A percentile compares a stretch with the other conserved stretches of the same genome.
Conservation (phyloP, 345 rosid species). For the Atalantia buxifolia region DNA sequence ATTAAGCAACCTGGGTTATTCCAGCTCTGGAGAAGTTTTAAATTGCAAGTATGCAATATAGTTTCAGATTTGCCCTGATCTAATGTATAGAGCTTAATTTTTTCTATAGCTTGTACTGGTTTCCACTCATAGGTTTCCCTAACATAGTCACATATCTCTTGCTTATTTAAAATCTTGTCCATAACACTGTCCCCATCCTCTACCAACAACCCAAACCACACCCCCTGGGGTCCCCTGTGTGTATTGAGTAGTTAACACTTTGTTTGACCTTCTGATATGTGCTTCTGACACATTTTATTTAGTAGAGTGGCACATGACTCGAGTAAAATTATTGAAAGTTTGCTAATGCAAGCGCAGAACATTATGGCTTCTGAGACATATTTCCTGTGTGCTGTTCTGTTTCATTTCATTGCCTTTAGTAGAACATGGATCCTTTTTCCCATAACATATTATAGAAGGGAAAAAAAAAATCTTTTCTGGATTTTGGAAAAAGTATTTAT, state of each 20-base stretch:
- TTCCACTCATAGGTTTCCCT: not conserved
- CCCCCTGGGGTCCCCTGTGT: too few species aligned
- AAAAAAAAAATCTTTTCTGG: not conserved
- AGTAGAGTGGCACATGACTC: not conserved
- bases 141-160: not conserved
- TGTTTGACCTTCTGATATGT: not conserved
- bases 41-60: slow-evolving; percentile 83
- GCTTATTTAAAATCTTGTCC: not conserved
- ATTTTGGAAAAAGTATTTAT: not conserved
- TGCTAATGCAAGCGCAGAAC: not conserved
- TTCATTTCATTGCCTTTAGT: not conserved
- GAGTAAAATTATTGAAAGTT: not conserved
- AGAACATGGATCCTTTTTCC: not conserved
- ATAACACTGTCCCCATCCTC: too few species aligned
- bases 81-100: not conserved
- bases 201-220: too few species aligned
- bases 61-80: not conserved
- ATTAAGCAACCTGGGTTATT: slow-evolving; percentile 87
- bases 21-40: slow-evolving; percentile 95
- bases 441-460: not conserved
- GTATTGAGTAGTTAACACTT: not conserved
- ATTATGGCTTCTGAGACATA: slow-evolving; percentile 4
- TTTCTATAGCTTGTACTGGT: not conserved
- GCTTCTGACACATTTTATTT: not conserved
- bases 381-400: not conserved